A percentile compares a stretch with the other conserved stretches of the same genome.
These are phyloP conservation scores for Leccinum obscurum DNA, from an alignment of 768 basidiomycete genomes.

Conservation along the genomic window DNA sequence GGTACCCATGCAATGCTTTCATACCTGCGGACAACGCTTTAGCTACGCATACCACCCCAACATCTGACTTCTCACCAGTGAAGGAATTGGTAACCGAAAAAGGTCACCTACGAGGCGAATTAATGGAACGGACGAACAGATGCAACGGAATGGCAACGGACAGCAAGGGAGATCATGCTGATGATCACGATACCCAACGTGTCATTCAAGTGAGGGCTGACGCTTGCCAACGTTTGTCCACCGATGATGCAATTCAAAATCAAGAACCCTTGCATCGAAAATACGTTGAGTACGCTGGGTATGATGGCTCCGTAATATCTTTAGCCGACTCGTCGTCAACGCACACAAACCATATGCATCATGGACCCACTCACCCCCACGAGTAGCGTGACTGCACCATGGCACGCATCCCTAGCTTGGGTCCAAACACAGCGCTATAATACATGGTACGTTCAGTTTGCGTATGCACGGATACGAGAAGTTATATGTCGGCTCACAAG, in stretches of 20 bases:
- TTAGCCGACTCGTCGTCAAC: slow-evolving; percentile 5
- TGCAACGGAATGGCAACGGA: slow-evolving; percentile 12
- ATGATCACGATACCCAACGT: slow-evolving; percentile 37
- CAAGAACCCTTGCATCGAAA: slow-evolving; percentile 56
- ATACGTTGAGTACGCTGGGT: slow-evolving; percentile 47
- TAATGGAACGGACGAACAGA: not conserved
- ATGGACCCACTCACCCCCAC: slow-evolving; percentile 41
- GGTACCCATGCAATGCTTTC: slow-evolving; percentile 81
- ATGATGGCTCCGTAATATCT: slow-evolving; percentile 43
- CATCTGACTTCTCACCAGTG: slow-evolving; percentile 41
- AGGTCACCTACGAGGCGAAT: slow-evolving; percentile 45
- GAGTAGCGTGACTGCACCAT: slow-evolving; percentile 59
- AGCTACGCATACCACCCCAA: not conserved
- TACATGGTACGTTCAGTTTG: not conserved
- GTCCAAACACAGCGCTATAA: slow-evolving; percentile 50
- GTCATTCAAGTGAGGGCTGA: slow-evolving; percentile 35
- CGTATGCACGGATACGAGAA: not conserved
- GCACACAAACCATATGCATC: slow-evolving; percentile 8
- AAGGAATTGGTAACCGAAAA: slow-evolving; percentile 65
- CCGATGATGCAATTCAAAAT: slow-evolving; percentile 62
- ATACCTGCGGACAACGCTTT: slow-evolving; percentile 48
- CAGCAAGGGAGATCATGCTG: slow-evolving; percentile 31
- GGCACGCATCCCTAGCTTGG: slow-evolving; percentile 54
- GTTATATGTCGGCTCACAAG: slow-evolving; percentile 31
- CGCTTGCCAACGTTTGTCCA: slow-evolving; percentile 58